A percentile compares a stretch with the other conserved stretches of the same genome.
Conservation (phyloP, 164 flowering plant genomes). For the Euptelea pleiosperma region DNA sequence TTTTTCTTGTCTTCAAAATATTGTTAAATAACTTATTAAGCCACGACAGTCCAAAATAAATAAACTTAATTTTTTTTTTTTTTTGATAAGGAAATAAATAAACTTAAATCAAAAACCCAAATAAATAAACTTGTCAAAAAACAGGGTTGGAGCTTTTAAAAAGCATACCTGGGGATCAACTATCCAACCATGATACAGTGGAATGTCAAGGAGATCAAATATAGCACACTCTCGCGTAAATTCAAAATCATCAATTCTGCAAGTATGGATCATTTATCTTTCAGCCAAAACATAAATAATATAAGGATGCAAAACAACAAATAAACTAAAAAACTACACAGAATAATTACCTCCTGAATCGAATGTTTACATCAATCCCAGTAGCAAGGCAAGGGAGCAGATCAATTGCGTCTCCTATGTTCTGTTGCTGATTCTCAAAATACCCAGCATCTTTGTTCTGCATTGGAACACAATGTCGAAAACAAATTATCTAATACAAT, state of each 20-base stretch:
- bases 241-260: constrained; percentile 93
- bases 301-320: not conserved
- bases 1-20: too few species aligned
- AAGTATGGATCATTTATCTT: constrained; percentile 8
- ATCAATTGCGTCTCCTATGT: constrained; percentile 87
- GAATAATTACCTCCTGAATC: constrained; percentile 60
- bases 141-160: not conserved
- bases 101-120: too few species aligned
- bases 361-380: constrained; percentile 92
- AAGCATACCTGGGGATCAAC: constrained; percentile 89
- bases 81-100: too few species aligned
- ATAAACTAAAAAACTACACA: not conserved
- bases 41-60: too few species aligned
- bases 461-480: constrained; percentile 10
- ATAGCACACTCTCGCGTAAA: constrained; percentile 90
- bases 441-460: constrained; percentile 85
- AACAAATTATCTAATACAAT: not conserved
- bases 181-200: constrained; percentile 97
- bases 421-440: constrained; percentile 81
- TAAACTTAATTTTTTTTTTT: too few species aligned
- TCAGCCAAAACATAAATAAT: not conserved
- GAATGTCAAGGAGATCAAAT: constrained; percentile 93
- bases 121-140: too few species aligned
- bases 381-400: constrained; percentile 84
- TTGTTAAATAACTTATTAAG: too few species aligned